phyloP scores from a whole-genome alignment of 1,139 yeast genomes.

The Nakaseomyces glabratus region DNA sequence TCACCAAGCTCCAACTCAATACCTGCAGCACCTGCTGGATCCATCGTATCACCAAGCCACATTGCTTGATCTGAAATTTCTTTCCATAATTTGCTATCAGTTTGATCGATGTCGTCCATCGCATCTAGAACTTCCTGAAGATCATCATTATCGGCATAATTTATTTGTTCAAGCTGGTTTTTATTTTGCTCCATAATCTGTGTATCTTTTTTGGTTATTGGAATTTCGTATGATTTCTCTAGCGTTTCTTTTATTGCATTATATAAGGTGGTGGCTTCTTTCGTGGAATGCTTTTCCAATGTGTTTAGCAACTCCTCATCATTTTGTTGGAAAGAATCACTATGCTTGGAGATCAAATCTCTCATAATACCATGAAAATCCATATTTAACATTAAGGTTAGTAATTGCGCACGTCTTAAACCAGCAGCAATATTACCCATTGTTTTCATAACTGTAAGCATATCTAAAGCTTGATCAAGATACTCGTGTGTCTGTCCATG shows the following conservation, averaged over 20 bases:
- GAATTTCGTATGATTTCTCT: conserved; percentile 14
- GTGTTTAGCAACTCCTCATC: conserved; percentile 1
- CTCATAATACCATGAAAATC: conserved; percentile 63
- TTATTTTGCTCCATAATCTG: conserved; percentile 26
- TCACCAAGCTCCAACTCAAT: conserved; percentile 27
- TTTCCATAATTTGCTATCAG: conserved; percentile 62
- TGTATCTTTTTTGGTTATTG: conserved; percentile 20
- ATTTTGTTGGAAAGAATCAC: conserved; percentile 30
- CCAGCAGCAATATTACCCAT: conserved; percentile 76
- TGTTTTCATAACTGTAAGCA: conserved; percentile 66
- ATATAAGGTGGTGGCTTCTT: conserved; percentile 10
- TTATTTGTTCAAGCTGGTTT: conserved; percentile 23
- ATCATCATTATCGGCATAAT: conserved; percentile 20
- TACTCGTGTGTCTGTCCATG: conserved; percentile 68
- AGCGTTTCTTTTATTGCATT: conserved; percentile 17
- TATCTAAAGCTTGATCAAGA: conserved; percentile 60
- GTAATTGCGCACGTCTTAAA: conserved; percentile 58
- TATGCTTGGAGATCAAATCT: conserved; percentile 48
- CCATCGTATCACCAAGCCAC: conserved; percentile 43
- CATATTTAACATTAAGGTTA: conserved; percentile 53
- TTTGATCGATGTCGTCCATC: conserved; percentile 29
- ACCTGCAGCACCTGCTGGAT: conserved; percentile 24
- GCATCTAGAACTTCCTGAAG: conserved; percentile 26
- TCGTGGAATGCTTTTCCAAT: conserved; percentile 5
- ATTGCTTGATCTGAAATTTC: conserved; percentile 67